Conservation (phyloP, 129 eudicot genomes). For the Flaveria ramosissima region DNA sequence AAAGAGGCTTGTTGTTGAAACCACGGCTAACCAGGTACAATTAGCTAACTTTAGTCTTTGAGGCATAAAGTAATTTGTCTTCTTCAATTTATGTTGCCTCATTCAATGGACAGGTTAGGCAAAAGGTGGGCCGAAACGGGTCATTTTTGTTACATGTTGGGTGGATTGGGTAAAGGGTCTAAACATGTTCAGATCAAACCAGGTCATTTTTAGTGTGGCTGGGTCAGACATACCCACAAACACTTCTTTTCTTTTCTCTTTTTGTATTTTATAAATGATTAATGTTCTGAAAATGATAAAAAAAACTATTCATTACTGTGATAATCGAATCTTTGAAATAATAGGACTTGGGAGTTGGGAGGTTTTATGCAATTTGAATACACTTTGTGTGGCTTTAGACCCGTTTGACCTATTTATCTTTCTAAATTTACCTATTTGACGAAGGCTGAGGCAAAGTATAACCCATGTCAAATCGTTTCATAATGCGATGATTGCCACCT, state of each 20-base stretch:
- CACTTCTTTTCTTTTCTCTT: neutral
- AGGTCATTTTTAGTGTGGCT: neutral
- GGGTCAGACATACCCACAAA: neutral
- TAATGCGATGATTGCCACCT: neutral
- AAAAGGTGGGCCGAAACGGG: neutral
- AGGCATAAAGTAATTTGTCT: neutral
- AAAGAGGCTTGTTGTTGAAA: conserved; percentile 86
- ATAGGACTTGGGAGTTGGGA: neutral
- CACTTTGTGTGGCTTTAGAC: neutral
- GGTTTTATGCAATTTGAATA: neutral
- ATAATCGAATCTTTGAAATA: neutral
- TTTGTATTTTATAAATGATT: neutral
- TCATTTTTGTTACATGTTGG: neutral
- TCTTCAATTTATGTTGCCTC: neutral
- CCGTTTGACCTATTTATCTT: neutral
- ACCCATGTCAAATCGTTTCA: neutral
- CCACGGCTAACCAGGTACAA: conserved; percentile 91
- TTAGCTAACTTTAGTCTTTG: neutral
- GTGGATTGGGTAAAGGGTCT: neutral
- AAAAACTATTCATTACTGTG: neutral
- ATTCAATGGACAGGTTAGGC: neutral
- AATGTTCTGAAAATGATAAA: neutral
- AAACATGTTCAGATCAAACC: neutral
- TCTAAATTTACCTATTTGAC: neutral
- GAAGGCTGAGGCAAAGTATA: neutral